Base-by-base conservation (phyloP, 140 eudicot species). In the Ambrosia hybrid region DNA sequence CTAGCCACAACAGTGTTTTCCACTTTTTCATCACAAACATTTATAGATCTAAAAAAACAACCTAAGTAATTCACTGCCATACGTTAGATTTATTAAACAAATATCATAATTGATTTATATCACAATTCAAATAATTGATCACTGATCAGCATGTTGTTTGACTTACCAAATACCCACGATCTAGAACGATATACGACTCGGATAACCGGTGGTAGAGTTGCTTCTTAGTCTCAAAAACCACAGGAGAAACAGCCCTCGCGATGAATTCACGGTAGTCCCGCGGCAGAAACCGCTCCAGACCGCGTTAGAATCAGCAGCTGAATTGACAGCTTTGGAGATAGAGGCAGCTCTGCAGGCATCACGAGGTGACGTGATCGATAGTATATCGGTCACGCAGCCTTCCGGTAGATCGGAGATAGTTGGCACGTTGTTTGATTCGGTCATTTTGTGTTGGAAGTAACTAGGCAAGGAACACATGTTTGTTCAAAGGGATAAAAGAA, bases 281-380 rank as follows among this genome's bases (percentile, higher is more conserved):
- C 13, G 83, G 78, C 66, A 82, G 81, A 57, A 82, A 78, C 37
- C 70, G 38, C 71, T 73, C 70, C 83, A 82, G 0, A 49, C 55
- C 0, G 55, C 5, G 14, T 49, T 14, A 49, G 55, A 10, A 3
- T 49, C 55, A 2, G 5, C 81, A 1, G 79, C 83, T 9, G 78
- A 60, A 4, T 73, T 69, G 70, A 84, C 69, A 2, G 17, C n/a
- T 38, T 11, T 8, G 0, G 88, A 84, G 26, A 84, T 71, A 2
- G 82, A 56, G 6, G 76, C 67, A 9, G 75, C 46, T 60, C 79
- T 3, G 67, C 67, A 77, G 4, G 81, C 89, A 45, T 81, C 89
- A 1, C 73, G 67, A 51, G 88, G 88, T 9, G 79, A 53, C 4
- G 88, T 83, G 2, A 79, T n/a, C 8, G 88, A 79, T 5, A 83